These are phyloP conservation scores for Leccinum ponderosum DNA, from an alignment of 1,284 basidiomycete species.

Conservation along the genomic window DNA sequence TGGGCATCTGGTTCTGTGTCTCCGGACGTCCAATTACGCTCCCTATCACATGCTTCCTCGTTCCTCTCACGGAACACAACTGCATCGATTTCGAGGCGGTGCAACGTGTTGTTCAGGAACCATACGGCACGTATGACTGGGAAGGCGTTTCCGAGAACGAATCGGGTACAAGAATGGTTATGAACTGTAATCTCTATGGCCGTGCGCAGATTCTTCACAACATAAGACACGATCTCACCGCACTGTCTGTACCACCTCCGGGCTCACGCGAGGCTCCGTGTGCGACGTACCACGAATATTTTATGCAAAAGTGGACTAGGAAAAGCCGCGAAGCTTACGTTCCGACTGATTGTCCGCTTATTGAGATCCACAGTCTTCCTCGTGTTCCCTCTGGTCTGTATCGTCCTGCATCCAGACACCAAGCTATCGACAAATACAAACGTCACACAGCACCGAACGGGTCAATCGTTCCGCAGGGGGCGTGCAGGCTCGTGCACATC, in stretches of 20 bases:
- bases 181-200: slow-evolving; percentile 55
- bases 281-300: slow-evolving; percentile 63
- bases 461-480: slow-evolving; percentile 51
- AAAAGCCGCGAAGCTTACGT: slow-evolving; percentile 45
- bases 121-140: slow-evolving; percentile 58
- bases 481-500: slow-evolving; percentile 53
- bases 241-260: slow-evolving; percentile 51
- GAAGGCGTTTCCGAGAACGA: slow-evolving; percentile 45
- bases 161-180: slow-evolving; percentile 49
- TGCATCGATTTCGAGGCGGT: slow-evolving; percentile 61
- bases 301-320: slow-evolving; percentile 51
- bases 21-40: slow-evolving; percentile 53
- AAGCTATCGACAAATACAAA: slow-evolving; percentile 18
- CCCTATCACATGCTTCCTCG: slow-evolving; percentile 58
- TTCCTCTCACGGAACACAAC: slow-evolving; percentile 51
- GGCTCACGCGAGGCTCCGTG: slow-evolving; percentile 49
- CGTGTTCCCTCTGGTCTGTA: slow-evolving; percentile 48
- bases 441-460: slow-evolving; percentile 32
- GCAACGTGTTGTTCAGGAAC: slow-evolving; percentile 45
- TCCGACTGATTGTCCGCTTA: slow-evolving; percentile 55
- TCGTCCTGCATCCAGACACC: slow-evolving; percentile 33
- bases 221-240: slow-evolving; percentile 64
- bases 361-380: slow-evolving; percentile 49
- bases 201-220: slow-evolving; percentile 54
- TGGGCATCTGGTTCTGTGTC: slow-evolving; percentile 63